Conservation (phyloP, 108 stramenopile species). For the Licmophora abbreviata region DNA sequence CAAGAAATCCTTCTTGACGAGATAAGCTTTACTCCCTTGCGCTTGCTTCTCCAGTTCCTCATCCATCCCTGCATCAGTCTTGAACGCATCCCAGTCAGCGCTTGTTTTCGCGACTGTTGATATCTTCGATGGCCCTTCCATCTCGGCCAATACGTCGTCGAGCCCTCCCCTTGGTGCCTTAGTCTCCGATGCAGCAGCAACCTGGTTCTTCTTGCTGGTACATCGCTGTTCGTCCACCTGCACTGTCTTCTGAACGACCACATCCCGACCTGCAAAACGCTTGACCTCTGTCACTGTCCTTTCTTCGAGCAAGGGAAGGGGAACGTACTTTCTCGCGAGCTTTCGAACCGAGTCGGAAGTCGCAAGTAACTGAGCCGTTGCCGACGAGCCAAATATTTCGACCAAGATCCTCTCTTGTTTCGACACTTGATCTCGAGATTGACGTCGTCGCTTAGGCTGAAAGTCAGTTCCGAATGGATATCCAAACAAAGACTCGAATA, state of each 20-base stretch:
- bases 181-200: background rate
- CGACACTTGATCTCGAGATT: slow-evolving; percentile 1
- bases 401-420: slow-evolving; percentile 28
- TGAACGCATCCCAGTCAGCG: slow-evolving; percentile 87
- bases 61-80: slow-evolving; percentile 57
- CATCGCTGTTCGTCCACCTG: background rate
- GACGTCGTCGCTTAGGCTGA: slow-evolving; percentile 5
- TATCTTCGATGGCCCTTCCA: slow-evolving; percentile 60
- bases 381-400: slow-evolving; percentile 42
- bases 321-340: background rate
- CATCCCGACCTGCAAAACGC: slow-evolving; percentile 40
- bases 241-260: slow-evolving; percentile 29
- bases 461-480: slow-evolving; percentile 42
- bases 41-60: slow-evolving; percentile 74
- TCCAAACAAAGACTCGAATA: slow-evolving; percentile 69
- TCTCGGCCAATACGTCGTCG: slow-evolving; percentile 52
- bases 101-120: slow-evolving; percentile 79
- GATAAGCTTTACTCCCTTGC: slow-evolving; percentile 69
- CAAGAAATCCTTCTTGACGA: slow-evolving; percentile 87
- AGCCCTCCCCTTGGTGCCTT: slow-evolving; percentile 23
- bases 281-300: slow-evolving; percentile 34
- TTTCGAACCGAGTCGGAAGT: slow-evolving; percentile 7
- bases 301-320: background rate
- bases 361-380: slow-evolving; percentile 25
- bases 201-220: background rate